Percentiles rank a stretch among this genome's conserved stretches.
Conservation (phyloP, 1,139 yeast species). For the Magnusiomyces fungicola region DNA sequence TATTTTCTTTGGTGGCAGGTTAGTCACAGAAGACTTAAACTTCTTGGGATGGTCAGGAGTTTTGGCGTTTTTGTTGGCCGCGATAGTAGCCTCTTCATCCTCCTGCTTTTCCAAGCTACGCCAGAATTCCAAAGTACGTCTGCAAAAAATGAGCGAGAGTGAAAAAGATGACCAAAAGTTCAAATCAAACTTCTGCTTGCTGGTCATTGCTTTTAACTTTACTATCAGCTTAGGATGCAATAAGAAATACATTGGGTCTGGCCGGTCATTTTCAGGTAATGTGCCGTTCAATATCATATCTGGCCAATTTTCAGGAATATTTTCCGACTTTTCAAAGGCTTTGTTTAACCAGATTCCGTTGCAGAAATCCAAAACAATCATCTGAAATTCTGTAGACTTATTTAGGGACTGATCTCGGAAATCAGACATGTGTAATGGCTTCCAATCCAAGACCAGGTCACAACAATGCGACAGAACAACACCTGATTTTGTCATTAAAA, state of each 20-base stretch:
- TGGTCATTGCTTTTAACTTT: conserved; percentile 6
- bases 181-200: conserved; percentile 1
- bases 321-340: conserved; percentile 8
- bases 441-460: conserved; percentile 42
- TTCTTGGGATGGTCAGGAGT: too few species aligned
- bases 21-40: too few species aligned
- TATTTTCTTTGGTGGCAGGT: too few species aligned
- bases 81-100: conserved; percentile 18
- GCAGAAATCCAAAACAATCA: conserved; percentile 12
- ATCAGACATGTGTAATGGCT: conserved; percentile 28
- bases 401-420: conserved; percentile 28
- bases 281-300: not conserved
- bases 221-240: conserved; percentile 8
- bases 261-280: not conserved
- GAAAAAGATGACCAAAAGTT: conserved; percentile 8
- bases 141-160: conserved; percentile 17
- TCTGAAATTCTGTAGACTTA: conserved; percentile 10
- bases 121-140: conserved; percentile 39
- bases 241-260: conserved; percentile 1
- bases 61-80: too few species aligned
- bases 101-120: conserved; percentile 43
- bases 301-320: not conserved
- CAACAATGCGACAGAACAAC: conserved; percentile 43
- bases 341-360: conserved; percentile 15
- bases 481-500: conserved; percentile 39